Evolutionary conservation across 192 early-diverging fungal genomes (phyloP).

Genomic region (Podila verticillata): DNA sequence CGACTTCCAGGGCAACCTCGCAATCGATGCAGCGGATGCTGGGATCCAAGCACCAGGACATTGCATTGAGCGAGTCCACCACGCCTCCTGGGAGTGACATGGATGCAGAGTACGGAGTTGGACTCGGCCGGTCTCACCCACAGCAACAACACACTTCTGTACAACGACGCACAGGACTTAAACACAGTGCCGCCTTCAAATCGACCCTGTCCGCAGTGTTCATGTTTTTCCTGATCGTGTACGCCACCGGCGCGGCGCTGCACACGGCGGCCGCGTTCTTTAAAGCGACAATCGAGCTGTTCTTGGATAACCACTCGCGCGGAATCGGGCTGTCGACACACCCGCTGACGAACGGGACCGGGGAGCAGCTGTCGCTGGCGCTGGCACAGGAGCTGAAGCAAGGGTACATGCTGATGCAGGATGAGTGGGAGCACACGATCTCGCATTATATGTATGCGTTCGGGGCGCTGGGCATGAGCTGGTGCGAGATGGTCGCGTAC

Average conservation of each 20-base stretch:
- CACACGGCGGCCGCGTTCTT: conserved; percentile 40
- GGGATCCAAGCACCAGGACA: background rate
- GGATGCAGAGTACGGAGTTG: too few relatives aligned
- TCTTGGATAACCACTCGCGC: conserved; percentile 30
- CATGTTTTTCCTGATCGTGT: conserved; percentile 42
- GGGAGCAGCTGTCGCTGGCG: conserved; percentile 15
- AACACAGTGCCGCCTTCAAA: conserved; percentile 2
- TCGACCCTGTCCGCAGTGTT: conserved; percentile 11
- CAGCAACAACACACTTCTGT: background rate
- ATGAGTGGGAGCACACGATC: conserved; percentile 60
- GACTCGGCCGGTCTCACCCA: too few relatives aligned
- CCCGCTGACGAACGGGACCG: conserved; percentile 18
- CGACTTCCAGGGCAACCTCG: too few relatives aligned
- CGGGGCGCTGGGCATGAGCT: conserved; percentile 60
- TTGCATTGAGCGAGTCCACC: background rate
- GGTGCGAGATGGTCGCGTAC: conserved; percentile 58
- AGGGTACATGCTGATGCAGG: conserved; percentile 59
- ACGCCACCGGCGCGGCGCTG: conserved; percentile 24
- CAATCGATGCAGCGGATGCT: background rate
- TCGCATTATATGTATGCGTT: conserved; percentile 65
- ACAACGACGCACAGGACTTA: background rate
- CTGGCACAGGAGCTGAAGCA: conserved; percentile 34
- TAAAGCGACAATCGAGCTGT: conserved; percentile 25
- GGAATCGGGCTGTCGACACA: conserved; percentile 39
- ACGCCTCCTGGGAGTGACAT: too few relatives aligned